A percentile compares a stretch with the other conserved stretches of the same genome.
These are phyloP conservation scores for Thuja plicata DNA, from an alignment of 83 land plant genomes.

Conservation along the genomic window DNA sequence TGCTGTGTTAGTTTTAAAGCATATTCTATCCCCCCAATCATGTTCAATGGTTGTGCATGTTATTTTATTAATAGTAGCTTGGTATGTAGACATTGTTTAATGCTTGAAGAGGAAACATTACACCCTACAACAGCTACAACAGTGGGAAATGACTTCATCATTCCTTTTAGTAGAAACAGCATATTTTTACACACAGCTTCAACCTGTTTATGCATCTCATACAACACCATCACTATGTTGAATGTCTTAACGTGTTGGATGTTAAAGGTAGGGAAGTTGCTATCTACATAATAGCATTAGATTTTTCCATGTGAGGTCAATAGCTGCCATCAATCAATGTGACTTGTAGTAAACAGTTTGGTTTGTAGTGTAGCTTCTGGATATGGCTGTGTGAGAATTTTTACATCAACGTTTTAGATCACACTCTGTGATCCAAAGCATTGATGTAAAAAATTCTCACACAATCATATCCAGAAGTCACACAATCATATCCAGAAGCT, in stretches of 20 bases:
- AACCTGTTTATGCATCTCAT: neutral
- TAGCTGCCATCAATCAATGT: neutral
- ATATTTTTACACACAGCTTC: neutral
- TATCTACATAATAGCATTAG: neutral
- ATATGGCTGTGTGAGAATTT: no score
- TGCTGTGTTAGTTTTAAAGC: no score
- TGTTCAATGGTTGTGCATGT: no score
- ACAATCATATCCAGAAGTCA: no score
- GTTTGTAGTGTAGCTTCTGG: neutral
- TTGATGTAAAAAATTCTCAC: no score
- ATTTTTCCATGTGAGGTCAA: neutral
- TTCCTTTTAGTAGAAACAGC: neutral
- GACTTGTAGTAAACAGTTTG: neutral
- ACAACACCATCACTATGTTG: neutral
- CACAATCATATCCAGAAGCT: no score
- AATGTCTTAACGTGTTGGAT: neutral
- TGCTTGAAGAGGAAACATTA: no score
- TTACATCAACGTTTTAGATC: no score
- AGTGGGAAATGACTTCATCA: neutral
- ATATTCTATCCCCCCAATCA: no score
- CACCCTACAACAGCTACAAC: neutral
- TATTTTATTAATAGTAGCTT: no score
- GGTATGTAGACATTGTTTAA: no score
- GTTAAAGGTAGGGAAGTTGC: neutral
- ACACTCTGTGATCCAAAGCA: no score